phyloP scores from a whole-genome alignment of 2,329 filamentous ascomycete genomes.

The Cladophialophora chaetospira region DNA sequence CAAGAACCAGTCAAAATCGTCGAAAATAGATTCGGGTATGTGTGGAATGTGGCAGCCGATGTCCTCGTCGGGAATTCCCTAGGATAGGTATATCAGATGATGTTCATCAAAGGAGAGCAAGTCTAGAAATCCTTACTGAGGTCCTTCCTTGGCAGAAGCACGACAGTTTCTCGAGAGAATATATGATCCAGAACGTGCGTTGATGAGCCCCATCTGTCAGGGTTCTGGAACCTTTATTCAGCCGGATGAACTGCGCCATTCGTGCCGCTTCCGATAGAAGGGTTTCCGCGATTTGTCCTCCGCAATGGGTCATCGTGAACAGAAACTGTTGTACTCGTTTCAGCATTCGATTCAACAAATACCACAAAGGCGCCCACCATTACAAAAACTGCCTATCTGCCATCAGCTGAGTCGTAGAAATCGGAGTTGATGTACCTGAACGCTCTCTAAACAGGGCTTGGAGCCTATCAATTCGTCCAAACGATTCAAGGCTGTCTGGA shows the following conservation, averaged over 20 bases:
- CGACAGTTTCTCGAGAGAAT: conserved; percentile 42
- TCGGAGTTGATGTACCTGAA: conserved; percentile 12
- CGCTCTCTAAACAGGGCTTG: conserved; percentile 31
- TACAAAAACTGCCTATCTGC: conserved; percentile 34
- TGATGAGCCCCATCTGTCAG: conserved; percentile 28
- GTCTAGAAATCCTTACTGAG: conserved; percentile 40
- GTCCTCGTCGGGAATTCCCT: conserved; percentile 40
- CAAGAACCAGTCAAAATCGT: conserved; percentile 42
- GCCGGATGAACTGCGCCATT: conserved; percentile 39
- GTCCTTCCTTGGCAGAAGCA: conserved; percentile 38
- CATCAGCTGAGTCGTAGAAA: background rate
- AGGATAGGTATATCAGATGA: conserved; percentile 28
- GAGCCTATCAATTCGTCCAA: conserved; percentile 40
- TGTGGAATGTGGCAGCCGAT: conserved; percentile 42
- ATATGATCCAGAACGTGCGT: conserved; percentile 46
- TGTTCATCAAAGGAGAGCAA: background rate
- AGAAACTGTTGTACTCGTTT: conserved; percentile 31
- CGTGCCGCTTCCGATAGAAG: conserved; percentile 41
- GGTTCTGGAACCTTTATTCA: conserved; percentile 33
- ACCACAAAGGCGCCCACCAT: conserved; percentile 27
- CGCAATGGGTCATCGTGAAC: conserved; percentile 40
- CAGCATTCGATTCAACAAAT: background rate
- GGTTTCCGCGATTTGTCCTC: conserved; percentile 40
- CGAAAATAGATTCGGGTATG: conserved; percentile 38
- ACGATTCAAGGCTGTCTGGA: conserved; percentile 41